Conservation (phyloP, 2,329 filamentous ascomycete species). For the Phialophora verrucosa region DNA sequence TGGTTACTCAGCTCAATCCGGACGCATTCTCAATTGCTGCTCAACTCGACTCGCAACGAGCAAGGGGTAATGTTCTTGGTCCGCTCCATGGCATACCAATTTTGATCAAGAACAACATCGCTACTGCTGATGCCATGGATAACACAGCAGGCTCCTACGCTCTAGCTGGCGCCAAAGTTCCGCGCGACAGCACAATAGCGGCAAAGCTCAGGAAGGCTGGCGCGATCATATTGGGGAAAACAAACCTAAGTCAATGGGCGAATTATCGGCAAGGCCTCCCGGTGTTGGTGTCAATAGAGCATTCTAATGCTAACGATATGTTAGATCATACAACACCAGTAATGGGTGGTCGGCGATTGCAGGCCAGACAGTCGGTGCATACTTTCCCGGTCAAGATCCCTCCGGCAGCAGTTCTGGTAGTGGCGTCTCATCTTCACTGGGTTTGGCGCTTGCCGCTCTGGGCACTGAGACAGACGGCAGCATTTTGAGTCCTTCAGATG, state of each 20-base stretch:
- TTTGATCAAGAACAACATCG: conserved; percentile 71
- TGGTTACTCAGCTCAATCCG: conserved; percentile 62
- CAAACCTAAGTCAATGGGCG: conserved; percentile 69
- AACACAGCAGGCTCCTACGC: conserved; percentile 70
- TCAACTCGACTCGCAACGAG: conserved; percentile 56
- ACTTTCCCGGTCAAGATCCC: conserved; percentile 67
- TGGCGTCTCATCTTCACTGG: conserved; percentile 64
- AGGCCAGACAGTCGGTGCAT: conserved; percentile 67
- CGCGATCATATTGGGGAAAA: conserved; percentile 69
- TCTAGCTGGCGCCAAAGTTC: conserved; percentile 63
- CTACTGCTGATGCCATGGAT: conserved; percentile 66
- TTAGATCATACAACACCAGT: conserved; percentile 54
- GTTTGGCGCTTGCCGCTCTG: conserved; percentile 63
- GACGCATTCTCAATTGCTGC: conserved; percentile 59
- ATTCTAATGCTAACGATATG: not conserved
- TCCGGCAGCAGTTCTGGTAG: conserved; percentile 67
- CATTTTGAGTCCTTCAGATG: conserved; percentile 61
- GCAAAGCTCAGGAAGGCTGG: conserved; percentile 66
- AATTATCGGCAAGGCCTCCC: conserved; percentile 55
- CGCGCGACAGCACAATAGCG: conserved; percentile 64
- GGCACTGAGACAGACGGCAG: conserved; percentile 70
- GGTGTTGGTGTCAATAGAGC: not conserved
- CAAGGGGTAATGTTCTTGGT: conserved; percentile 54
- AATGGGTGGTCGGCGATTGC: conserved; percentile 70
- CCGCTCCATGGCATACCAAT: conserved; percentile 70